phyloP scores from a whole-genome alignment of 345 rosid genomes.

The Chamaenerion angustifolium region DNA sequence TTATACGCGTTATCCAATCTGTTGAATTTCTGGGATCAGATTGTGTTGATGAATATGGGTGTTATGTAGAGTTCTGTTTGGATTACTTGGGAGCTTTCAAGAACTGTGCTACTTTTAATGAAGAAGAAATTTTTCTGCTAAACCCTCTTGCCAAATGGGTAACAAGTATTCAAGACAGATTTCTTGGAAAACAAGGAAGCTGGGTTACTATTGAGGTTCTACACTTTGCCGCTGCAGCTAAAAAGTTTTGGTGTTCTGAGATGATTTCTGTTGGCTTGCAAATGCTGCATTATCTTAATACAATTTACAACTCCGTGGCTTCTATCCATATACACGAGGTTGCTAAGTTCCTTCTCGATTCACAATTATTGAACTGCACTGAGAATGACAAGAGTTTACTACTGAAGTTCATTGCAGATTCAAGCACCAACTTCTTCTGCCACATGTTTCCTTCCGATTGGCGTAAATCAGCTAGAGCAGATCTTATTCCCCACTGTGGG shows the following conservation, averaged over 20 bases:
- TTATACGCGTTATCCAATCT: constrained; percentile 13
- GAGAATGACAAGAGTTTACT: neutral
- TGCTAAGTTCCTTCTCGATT: constrained; percentile 18
- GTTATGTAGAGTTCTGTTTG: constrained; percentile 25
- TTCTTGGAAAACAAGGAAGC: neutral
- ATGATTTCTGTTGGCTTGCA: constrained; percentile 19
- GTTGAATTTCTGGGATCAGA: constrained; percentile 4
- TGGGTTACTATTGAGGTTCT: constrained; percentile 9
- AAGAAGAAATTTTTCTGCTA: constrained; percentile 12
- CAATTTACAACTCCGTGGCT: neutral
- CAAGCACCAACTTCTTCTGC: constrained; percentile 8
- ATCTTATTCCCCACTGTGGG: constrained; percentile 21
- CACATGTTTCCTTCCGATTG: constrained; percentile 26
- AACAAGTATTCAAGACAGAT: constrained; percentile 3
- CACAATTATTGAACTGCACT: constrained; percentile 1
- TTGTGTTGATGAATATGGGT: neutral
- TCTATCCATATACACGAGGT: constrained; percentile 15
- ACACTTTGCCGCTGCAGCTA: constrained; percentile 20
- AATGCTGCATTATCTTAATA: constrained; percentile 11
- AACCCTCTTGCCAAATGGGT: constrained; percentile 25
- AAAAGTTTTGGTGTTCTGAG: constrained; percentile 21
- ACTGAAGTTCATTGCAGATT: constrained; percentile 5
- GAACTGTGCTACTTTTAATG: constrained; percentile 2
- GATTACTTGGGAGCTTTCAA: constrained; percentile 32
- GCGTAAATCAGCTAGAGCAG: constrained; percentile 14